Conservation (phyloP, 192 early-diverging fungal species). For the Thoreauomyces humboldtii region DNA sequence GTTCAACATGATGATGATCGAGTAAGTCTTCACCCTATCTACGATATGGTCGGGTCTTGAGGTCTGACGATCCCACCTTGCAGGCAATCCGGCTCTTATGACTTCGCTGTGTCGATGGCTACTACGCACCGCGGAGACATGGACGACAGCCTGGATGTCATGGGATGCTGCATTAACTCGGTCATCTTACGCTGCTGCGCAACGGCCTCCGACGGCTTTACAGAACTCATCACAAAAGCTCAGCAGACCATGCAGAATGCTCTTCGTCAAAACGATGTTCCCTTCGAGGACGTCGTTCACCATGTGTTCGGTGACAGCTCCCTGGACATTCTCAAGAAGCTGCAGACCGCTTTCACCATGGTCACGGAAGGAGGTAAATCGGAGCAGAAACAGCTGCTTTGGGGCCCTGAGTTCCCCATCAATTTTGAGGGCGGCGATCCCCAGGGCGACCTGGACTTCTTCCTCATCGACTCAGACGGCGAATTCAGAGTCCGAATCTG, state of each 20-base stretch:
- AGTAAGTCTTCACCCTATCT: too few species aligned
- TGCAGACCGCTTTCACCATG: neutral
- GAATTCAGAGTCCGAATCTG: neutral
- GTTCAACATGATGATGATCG: slow-evolving; percentile 2
- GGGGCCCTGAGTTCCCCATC: too few species aligned
- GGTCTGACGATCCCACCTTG: too few species aligned
- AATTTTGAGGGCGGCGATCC: neutral
- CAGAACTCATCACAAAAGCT: neutral
- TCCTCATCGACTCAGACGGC: neutral
- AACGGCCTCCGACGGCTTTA: neutral
- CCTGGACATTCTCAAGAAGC: neutral
- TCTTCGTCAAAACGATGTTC: neutral
- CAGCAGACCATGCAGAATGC: neutral
- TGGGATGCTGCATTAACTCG: slow-evolving; percentile 22
- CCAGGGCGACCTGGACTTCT: neutral
- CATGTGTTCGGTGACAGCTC: neutral
- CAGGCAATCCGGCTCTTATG: neutral
- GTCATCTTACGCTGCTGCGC: neutral
- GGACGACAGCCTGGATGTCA: neutral
- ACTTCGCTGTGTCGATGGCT: slow-evolving; percentile 8
- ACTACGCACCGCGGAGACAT: neutral
- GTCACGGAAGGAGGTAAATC: neutral
- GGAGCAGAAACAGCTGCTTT: neutral
- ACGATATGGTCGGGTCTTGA: too few species aligned
- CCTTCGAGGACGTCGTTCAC: slow-evolving; percentile 6